phyloP scores from a whole-genome alignment of 768 basidiomycete species.

The Fibroporia radiculosa region DNA sequence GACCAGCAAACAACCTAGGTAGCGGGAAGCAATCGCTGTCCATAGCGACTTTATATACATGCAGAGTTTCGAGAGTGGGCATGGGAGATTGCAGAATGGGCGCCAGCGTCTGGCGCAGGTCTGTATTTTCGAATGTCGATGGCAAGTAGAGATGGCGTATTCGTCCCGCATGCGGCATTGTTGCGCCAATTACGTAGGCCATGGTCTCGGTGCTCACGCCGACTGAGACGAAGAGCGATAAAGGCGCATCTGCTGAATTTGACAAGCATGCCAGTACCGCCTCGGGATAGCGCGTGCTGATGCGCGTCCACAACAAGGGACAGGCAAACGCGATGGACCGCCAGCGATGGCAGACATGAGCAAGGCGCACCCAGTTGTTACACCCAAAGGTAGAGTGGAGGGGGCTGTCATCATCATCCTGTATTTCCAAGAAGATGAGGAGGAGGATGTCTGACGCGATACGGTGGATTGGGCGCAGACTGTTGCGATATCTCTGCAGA shows the following conservation, averaged over 20 bases:
- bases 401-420: slow-evolving; percentile 11
- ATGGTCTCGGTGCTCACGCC: slow-evolving; percentile 7
- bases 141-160: slow-evolving; percentile 19
- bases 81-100: slow-evolving; percentile 14
- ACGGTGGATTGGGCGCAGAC: slow-evolving; percentile 18
- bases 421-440: slow-evolving; percentile 16
- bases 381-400: slow-evolving; percentile 15
- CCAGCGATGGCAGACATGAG: slow-evolving; percentile 22
- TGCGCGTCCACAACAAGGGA: slow-evolving; percentile 18
- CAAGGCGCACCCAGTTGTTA: slow-evolving; percentile 14
- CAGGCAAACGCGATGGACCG: slow-evolving; percentile 15
- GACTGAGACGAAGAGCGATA: slow-evolving; percentile 16
- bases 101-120: slow-evolving; percentile 4
- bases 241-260: slow-evolving; percentile 19
- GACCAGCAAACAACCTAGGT: slow-evolving; percentile 16
- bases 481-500: slow-evolving; percentile 21
- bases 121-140: slow-evolving; percentile 8
- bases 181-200: slow-evolving; percentile 12
- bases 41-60: slow-evolving; percentile 14
- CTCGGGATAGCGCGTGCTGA: slow-evolving; percentile 19
- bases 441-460: slow-evolving; percentile 19
- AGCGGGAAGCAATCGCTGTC: slow-evolving; percentile 13
- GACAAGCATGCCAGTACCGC: slow-evolving; percentile 18
- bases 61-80: slow-evolving; percentile 17
- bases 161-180: slow-evolving; percentile 15